A percentile compares a stretch with the other conserved stretches of the same genome.
These are phyloP conservation scores for Saccharata proteae DNA, from an alignment of 2,329 filamentous ascomycete species.

Conservation along the genomic window DNA sequence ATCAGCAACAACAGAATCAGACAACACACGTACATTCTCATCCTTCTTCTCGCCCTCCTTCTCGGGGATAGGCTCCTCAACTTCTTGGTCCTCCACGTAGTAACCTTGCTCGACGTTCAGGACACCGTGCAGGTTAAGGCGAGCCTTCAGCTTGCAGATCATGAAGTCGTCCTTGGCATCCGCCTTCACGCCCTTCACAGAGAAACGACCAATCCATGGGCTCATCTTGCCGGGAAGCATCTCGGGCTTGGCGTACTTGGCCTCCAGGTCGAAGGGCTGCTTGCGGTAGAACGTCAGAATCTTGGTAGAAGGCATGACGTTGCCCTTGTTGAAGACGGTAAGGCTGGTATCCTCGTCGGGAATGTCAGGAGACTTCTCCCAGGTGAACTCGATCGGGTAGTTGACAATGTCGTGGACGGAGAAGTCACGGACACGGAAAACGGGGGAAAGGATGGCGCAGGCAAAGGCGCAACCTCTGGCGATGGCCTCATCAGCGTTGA, in stretches of 20 bases:
- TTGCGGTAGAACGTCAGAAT: slow-evolving; percentile 99
- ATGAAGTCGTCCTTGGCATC: slow-evolving; percentile 94
- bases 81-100: slow-evolving; percentile 94
- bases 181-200: slow-evolving; percentile 92
- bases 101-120: slow-evolving; percentile 95
- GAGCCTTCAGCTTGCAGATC: slow-evolving; percentile 99
- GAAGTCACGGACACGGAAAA: slow-evolving; percentile 98
- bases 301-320: slow-evolving; percentile 95
- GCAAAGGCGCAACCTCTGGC: slow-evolving; percentile 93
- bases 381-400: slow-evolving; percentile 97
- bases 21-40: slow-evolving; percentile 35
- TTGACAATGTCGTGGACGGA: slow-evolving; percentile 92
- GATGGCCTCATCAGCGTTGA: slow-evolving; percentile 96
- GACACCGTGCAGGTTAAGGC: slow-evolving; percentile 90
- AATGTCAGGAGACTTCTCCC: slow-evolving; percentile 97
- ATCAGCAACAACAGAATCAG: slow-evolving; percentile 13
- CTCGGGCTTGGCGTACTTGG: slow-evolving; percentile 80
- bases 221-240: slow-evolving; percentile 77
- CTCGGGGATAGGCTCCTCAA: slow-evolving; percentile 80
- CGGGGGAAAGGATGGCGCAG: slow-evolving; percentile 92
- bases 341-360: slow-evolving; percentile 96
- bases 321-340: slow-evolving; percentile 95
- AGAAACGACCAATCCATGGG: slow-evolving; percentile 95
- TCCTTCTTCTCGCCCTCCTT: slow-evolving; percentile 40
- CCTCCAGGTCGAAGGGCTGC: slow-evolving; percentile 92